phyloP scores from a whole-genome alignment of 2,329 filamentous ascomycete genomes.

The Sclerotinia trifoliorum region DNA sequence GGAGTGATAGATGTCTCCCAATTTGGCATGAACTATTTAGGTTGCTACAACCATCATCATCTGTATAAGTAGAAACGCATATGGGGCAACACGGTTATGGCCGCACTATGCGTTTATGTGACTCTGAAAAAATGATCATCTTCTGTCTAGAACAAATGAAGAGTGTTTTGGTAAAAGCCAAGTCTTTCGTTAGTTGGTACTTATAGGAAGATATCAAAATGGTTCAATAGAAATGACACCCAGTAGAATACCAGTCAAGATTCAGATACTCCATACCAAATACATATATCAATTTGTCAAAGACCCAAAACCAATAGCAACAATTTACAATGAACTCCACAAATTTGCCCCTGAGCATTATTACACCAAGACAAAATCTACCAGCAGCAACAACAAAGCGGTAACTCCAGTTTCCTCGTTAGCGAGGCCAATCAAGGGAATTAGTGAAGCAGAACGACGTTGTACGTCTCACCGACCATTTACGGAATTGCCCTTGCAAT shows the following conservation, averaged over 20 bases:
- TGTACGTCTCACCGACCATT: conserved; percentile 32
- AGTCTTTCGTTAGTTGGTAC: not conserved
- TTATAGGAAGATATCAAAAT: not conserved
- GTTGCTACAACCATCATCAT: conserved; percentile 17
- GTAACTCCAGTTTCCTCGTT: conserved; percentile 28
- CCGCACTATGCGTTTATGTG: conserved; percentile 14
- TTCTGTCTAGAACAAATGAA: conserved; percentile 18
- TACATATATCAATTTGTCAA: conserved; percentile 16
- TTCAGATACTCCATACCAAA: not conserved
- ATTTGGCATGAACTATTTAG: conserved; percentile 1
- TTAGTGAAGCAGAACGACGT: conserved; percentile 19
- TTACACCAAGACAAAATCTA: conserved; percentile 24
- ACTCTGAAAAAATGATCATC: conserved; percentile 7
- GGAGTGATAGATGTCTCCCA: conserved; percentile 6
- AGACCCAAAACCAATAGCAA: conserved; percentile 7
- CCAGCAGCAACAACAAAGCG: conserved; percentile 34
- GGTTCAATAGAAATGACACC: not conserved
- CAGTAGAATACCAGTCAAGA: not conserved
- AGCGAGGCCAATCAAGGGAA: conserved; percentile 36
- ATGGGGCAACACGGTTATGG: conserved; percentile 14
- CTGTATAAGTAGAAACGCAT: conserved; percentile 23
- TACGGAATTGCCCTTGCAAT: conserved; percentile 20
- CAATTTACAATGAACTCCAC: conserved; percentile 19
- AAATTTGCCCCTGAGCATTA: conserved; percentile 23
- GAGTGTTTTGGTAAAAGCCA: not conserved